phyloP scores from a whole-genome alignment of 2,329 filamentous ascomycete species.

The Arachnomyces sp. region DNA sequence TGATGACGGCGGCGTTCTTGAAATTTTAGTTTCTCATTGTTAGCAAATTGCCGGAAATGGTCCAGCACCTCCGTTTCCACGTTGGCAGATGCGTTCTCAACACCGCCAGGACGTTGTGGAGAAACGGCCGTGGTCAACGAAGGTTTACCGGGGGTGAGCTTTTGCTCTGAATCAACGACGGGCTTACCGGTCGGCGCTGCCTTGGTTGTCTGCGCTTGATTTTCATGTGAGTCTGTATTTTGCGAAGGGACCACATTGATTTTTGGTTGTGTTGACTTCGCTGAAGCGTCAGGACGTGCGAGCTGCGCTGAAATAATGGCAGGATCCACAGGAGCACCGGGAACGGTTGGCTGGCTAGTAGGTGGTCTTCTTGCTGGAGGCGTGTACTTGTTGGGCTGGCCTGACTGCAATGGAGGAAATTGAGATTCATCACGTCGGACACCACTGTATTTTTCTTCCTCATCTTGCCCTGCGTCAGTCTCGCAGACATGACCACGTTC shows the following conservation, averaged over 20 bases:
- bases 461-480: constrained; percentile 63
- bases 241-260: constrained; percentile 12
- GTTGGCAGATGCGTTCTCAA: constrained; percentile 51
- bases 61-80: constrained; percentile 55
- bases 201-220: constrained; percentile 13
- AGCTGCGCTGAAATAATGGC: constrained; percentile 87
- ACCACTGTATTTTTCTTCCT: constrained; percentile 96
- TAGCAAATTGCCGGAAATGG: constrained; percentile 58
- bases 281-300: constrained; percentile 39
- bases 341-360: constrained; percentile 62
- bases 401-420: constrained; percentile 58
- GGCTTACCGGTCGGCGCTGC: constrained; percentile 17
- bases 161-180: constrained; percentile 19
- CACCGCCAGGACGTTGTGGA: constrained; percentile 28
- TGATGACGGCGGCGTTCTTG: constrained; percentile 51
- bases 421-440: constrained; percentile 62
- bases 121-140: constrained; percentile 44
- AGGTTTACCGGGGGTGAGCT: constrained; percentile 18
- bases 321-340: constrained; percentile 72
- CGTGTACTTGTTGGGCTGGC: constrained; percentile 68
- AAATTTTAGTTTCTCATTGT: constrained; percentile 53
- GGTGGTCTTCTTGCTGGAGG: constrained; percentile 82
- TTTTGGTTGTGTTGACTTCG: constrained; percentile 23
- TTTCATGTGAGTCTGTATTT: constrained; percentile 16
- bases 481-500: constrained; percentile 66